Conservation (phyloP, 225 moss, liverwort and hornwort species). For the Marchantia polymorpha region DNA sequence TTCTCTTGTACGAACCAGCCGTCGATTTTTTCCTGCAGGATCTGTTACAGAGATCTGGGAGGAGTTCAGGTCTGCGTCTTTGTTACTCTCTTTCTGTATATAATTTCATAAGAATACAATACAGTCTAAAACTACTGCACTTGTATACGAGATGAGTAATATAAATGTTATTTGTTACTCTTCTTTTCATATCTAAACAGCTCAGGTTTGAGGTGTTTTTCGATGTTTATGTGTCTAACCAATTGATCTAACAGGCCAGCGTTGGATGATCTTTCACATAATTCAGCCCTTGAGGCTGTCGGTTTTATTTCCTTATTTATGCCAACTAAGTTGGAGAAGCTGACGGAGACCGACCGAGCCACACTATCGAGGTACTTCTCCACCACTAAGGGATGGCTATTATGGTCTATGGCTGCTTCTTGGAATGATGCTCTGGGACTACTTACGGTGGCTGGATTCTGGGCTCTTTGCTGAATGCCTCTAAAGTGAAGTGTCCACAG, state of each 20-base stretch:
- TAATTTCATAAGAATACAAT: not conserved
- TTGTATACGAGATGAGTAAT: too few relatives aligned
- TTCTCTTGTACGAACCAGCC: conserved; percentile 67
- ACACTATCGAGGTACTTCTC: conserved; percentile 61
- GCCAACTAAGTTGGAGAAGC: conserved; percentile 63
- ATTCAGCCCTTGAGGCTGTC: conserved; percentile 75
- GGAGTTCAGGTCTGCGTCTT: conserved; percentile 65
- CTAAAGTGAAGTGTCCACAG: too few relatives aligned
- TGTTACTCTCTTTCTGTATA: not conserved
- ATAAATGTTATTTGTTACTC: too few relatives aligned
- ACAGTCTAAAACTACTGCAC: too few relatives aligned
- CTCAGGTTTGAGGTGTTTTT: not conserved
- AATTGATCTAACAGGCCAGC: conserved; percentile 55
- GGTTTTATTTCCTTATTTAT: conserved; percentile 82
- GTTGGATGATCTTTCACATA: conserved; percentile 86
- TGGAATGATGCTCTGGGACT: not conserved
- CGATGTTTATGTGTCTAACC: not conserved
- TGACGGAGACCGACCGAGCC: conserved; percentile 42
- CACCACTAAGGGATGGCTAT: not conserved
- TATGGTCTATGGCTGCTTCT: not conserved
- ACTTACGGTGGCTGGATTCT: conserved; percentile 7
- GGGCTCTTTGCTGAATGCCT: too few relatives aligned
- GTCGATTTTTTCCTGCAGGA: conserved; percentile 72
- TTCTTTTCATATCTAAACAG: too few relatives aligned
- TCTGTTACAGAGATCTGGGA: conserved; percentile 86